A percentile compares a stretch with the other conserved stretches of the same genome.
Evolutionary conservation across 1,139 yeast genomes (phyloP).

Genomic region (Protomyces lactucae-debilis): DNA sequence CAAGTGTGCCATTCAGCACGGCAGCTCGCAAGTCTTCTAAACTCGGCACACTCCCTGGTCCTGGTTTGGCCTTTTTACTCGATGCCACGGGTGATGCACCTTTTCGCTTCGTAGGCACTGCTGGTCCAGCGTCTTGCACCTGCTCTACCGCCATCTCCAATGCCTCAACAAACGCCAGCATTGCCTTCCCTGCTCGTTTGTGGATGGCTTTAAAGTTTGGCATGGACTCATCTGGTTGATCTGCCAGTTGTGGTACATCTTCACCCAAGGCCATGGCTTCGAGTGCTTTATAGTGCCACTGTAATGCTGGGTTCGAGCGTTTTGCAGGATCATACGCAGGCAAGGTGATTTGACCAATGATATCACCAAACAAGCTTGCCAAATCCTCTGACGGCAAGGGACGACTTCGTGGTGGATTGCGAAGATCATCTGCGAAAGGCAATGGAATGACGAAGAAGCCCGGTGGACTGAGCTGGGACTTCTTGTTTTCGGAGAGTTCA

Average conservation of each 20-base stretch:
- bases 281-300: conserved; percentile 59
- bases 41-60: not conserved
- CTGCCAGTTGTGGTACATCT: conserved; percentile 42
- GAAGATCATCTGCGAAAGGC: conserved; percentile 43
- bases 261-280: conserved; percentile 65
- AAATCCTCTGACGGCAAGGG: conserved; percentile 37
- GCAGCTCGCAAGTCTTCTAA: conserved; percentile 11
- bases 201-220: conserved; percentile 41
- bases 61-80: not conserved
- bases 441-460: conserved; percentile 42
- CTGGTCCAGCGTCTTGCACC: not conserved
- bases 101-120: conserved; percentile 1
- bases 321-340: conserved; percentile 55
- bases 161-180: conserved; percentile 13
- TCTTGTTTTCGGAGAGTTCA: conserved; percentile 24
- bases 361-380: conserved; percentile 41
- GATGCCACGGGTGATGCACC: conserved; percentile 6
- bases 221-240: conserved; percentile 38
- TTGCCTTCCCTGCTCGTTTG: conserved; percentile 28
- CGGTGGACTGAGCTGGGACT: conserved; percentile 34
- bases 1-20: not conserved
- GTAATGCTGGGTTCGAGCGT: conserved; percentile 62
- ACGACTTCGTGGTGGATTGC: conserved; percentile 35
- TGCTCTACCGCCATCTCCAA: not conserved
- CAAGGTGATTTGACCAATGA: conserved; percentile 46